phyloP scores from a whole-genome alignment of 805 yeast genomes.

The Cyberlindnera suaveolens region DNA sequence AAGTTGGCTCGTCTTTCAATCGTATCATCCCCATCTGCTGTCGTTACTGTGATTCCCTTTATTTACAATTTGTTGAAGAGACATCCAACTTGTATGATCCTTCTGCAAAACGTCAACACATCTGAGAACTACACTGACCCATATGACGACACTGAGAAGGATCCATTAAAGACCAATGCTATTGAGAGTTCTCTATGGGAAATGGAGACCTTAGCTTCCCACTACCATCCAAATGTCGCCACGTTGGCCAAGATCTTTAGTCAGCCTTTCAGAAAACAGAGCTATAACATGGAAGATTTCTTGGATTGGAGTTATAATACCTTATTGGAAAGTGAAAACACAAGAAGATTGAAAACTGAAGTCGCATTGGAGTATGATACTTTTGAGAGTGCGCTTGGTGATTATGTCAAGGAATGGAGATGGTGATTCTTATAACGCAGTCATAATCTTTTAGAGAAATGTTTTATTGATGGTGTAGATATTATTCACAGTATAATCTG shows the following conservation, averaged over 20 bases:
- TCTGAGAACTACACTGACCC: constrained; percentile 49
- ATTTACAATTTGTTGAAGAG: constrained; percentile 81
- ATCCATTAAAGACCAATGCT: constrained; percentile 79
- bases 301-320: constrained; percentile 81
- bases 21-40: constrained; percentile 81
- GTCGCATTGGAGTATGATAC: constrained; percentile 73
- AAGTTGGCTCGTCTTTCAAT: constrained; percentile 68
- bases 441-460: too few species aligned
- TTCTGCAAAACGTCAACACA: constrained; percentile 51
- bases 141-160: constrained; percentile 52
- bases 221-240: constrained; percentile 94
- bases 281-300: constrained; percentile 90
- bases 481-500: not conserved
- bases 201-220: constrained; percentile 67
- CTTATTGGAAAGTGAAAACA: constrained; percentile 55
- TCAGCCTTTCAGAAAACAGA: constrained; percentile 85
- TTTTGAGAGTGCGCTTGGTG: constrained; percentile 22
- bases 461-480: too few species aligned
- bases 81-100: constrained; percentile 90
- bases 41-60: constrained; percentile 84
- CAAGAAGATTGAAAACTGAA: constrained; percentile 59
- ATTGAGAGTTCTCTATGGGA: constrained; percentile 91
- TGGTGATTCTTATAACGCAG: constrained; percentile 12
- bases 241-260: constrained; percentile 81
- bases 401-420: constrained; percentile 20